Evolutionary conservation across 441 rosid genomes (phyloP).

Genomic region (Arabidopsis lyrata): DNA sequence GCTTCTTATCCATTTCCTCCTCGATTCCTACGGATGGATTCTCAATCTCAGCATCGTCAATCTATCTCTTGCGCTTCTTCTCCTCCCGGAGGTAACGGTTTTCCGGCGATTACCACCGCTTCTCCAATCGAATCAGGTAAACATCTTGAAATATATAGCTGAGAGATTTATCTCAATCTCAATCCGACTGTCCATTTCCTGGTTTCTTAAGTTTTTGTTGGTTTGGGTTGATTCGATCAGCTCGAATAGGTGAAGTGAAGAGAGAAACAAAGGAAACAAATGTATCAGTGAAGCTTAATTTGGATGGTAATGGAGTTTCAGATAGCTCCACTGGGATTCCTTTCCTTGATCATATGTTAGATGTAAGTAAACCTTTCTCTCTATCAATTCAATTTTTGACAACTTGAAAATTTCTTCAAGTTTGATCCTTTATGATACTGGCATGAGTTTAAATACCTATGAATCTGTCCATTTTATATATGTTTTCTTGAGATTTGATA

Average conservation of each 20-base stretch:
- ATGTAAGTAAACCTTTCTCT: constrained; percentile 49
- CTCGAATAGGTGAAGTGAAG: constrained; percentile 79
- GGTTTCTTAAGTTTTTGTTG: not conserved
- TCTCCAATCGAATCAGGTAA: constrained; percentile 32
- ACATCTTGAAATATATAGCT: not conserved
- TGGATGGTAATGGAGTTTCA: constrained; percentile 87
- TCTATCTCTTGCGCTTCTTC: constrained; percentile 42
- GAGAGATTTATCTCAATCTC: not conserved
- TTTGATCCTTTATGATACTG: not conserved
- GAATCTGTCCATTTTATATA: not conserved
- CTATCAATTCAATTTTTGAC: not conserved
- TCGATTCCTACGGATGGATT: constrained; percentile 46
- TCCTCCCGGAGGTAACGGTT: constrained; percentile 44
- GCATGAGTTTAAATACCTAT: not conserved
- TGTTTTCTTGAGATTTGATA: constrained; percentile 1
- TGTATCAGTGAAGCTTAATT: constrained; percentile 71
- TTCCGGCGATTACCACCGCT: constrained; percentile 35
- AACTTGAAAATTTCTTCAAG: not conserved
- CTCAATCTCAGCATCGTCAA: constrained; percentile 15
- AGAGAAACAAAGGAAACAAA: constrained; percentile 89
- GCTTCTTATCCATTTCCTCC: not conserved
- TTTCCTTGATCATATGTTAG: constrained; percentile 93
- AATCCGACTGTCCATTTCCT: not conserved
- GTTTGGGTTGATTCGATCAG: constrained; percentile 22
- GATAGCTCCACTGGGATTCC: constrained; percentile 79